These are phyloP conservation scores for Hymenoscyphus repandus DNA, from an alignment of 2,329 filamentous ascomycete species.

Conservation along the genomic window DNA sequence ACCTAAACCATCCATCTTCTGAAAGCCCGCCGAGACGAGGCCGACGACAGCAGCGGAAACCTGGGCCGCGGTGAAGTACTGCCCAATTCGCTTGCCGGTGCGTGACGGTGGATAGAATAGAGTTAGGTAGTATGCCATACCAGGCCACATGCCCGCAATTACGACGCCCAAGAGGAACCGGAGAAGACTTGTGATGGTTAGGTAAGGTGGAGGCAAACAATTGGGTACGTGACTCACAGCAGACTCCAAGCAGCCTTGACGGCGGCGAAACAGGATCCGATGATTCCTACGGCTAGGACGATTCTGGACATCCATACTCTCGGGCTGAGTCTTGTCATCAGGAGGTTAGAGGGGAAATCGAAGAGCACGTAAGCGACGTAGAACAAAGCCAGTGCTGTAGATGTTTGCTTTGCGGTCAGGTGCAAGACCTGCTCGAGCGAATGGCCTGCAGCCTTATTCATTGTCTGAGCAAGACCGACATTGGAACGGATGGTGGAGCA, in stretches of 20 bases:
- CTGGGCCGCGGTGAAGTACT: slow-evolving; percentile 85
- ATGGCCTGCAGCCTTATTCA: slow-evolving; percentile 69
- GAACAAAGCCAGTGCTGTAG: slow-evolving; percentile 79
- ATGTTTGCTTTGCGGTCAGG: slow-evolving; percentile 70
- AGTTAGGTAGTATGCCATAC: slow-evolving; percentile 89
- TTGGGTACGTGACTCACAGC: slow-evolving; percentile 26
- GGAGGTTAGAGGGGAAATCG: slow-evolving; percentile 79
- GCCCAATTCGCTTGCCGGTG: slow-evolving; percentile 81
- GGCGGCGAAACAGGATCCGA: slow-evolving; percentile 77
- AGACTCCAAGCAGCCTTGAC: slow-evolving; percentile 80
- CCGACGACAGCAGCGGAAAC: slow-evolving; percentile 86
- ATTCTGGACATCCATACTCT: slow-evolving; percentile 91
- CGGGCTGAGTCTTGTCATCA: slow-evolving; percentile 82
- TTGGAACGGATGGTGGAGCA: slow-evolving; percentile 90
- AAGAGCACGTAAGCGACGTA: slow-evolving; percentile 91
- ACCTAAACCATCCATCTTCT: slow-evolving; percentile 75
- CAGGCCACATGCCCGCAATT: slow-evolving; percentile 91
- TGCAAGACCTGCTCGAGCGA: slow-evolving; percentile 68
- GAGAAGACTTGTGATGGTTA: slow-evolving; percentile 49
- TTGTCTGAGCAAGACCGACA: slow-evolving; percentile 89
- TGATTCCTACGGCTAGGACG: slow-evolving; percentile 78
- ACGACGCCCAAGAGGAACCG: slow-evolving; percentile 81
- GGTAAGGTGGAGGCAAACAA: not conserved
- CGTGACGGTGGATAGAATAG: slow-evolving; percentile 85
- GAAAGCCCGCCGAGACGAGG: slow-evolving; percentile 84